Conservation (phyloP, 805 yeast genomes). For the Candida nemodendra region DNA sequence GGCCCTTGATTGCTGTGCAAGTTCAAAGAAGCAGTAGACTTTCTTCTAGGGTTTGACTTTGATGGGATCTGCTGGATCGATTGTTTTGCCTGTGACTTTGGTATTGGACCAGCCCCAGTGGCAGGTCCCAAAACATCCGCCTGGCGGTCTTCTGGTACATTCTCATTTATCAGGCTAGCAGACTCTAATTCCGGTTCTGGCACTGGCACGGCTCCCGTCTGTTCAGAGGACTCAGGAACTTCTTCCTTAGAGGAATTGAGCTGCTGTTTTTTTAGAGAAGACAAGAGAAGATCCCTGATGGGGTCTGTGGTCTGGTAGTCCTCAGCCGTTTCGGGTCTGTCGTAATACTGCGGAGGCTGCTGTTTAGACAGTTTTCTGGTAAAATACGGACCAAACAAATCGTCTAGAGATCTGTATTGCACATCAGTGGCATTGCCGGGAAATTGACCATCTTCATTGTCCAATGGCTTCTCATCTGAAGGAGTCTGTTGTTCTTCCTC, state of each 20-base stretch:
- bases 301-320: conserved; percentile 5
- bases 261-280: conserved; percentile 1
- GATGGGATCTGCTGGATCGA: neutral
- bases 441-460: too few relatives aligned
- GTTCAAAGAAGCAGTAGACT: conserved; percentile 18
- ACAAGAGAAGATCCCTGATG: conserved; percentile 4
- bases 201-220: neutral
- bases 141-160: conserved; percentile 5
- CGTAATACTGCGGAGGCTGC: conserved; percentile 6
- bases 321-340: neutral
- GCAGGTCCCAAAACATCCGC: conserved; percentile 2
- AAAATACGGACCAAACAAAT: conserved; percentile 18
- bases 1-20: conserved; percentile 17
- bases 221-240: conserved; percentile 1
- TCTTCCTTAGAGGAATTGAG: neutral
- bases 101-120: neutral
- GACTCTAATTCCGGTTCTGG: conserved; percentile 1
- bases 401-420: conserved; percentile 17
- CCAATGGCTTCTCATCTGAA: neutral
- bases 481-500: conserved; percentile 1
- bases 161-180: neutral
- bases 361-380: conserved; percentile 12
- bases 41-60: conserved; percentile 12
- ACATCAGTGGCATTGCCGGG: conserved; percentile 7
- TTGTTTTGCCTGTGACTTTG: neutral